Conservation (phyloP, 495 filamentous ascomycete genomes). For the Cladorrhinum samala region DNA sequence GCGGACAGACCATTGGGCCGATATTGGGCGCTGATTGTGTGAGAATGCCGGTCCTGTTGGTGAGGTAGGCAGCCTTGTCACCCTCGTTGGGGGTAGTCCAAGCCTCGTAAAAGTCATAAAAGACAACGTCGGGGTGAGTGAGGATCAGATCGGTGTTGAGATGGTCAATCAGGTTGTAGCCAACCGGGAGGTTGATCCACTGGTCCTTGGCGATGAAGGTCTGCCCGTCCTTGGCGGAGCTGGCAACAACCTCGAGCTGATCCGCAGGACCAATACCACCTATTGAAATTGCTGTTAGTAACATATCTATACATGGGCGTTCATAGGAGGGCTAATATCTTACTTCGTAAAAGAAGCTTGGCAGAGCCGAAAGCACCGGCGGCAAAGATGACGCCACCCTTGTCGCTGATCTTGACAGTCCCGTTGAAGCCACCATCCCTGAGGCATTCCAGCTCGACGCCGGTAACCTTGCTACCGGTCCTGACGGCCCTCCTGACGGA, state of each 20-base stretch:
- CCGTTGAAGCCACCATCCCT: slow-evolving; percentile 49
- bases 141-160: slow-evolving; percentile 62
- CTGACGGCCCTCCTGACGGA: slow-evolving; percentile 60
- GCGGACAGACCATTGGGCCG: slow-evolving; percentile 48
- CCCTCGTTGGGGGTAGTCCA: slow-evolving; percentile 37
- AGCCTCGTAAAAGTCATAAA: slow-evolving; percentile 62
- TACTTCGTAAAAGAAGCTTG: slow-evolving; percentile 56
- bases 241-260: slow-evolving; percentile 52
- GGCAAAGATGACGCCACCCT: slow-evolving; percentile 61
- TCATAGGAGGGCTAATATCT: slow-evolving; percentile 1
- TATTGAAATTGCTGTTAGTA: slow-evolving; percentile 9
- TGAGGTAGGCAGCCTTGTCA: slow-evolving; percentile 33
- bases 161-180: slow-evolving; percentile 67
- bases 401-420: slow-evolving; percentile 50
- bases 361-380: slow-evolving; percentile 67
- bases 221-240: slow-evolving; percentile 44
- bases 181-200: slow-evolving; percentile 72
- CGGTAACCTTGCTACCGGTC: slow-evolving; percentile 53
- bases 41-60: slow-evolving; percentile 53
- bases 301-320: neutral
- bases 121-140: slow-evolving; percentile 53
- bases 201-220: slow-evolving; percentile 41
- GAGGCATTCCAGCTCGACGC: slow-evolving; percentile 60
- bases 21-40: slow-evolving; percentile 65
- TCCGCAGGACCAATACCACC: slow-evolving; percentile 57